Percentiles rank a stretch among this genome's conserved stretches.
These are phyloP conservation scores for Lipomyces japonicus DNA, from an alignment of 805 yeast species.

Conservation along the genomic window DNA sequence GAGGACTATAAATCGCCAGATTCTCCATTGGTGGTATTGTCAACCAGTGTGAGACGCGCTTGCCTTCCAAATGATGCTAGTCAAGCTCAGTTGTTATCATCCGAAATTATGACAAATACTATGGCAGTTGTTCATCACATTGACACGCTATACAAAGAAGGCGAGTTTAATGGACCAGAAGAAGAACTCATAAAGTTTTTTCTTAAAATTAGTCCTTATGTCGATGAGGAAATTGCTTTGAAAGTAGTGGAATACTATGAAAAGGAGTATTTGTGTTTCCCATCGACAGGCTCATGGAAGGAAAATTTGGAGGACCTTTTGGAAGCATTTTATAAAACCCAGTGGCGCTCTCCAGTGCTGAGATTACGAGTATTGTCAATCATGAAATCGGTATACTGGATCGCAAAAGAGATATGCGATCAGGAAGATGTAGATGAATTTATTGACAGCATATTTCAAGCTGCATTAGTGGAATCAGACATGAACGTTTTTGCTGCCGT, in stretches of 20 bases:
- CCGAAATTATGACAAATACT: constrained; percentile 13
- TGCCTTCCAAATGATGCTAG: constrained; percentile 29
- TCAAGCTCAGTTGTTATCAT: too few species aligned
- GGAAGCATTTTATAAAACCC: constrained; percentile 43
- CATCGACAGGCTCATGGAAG: constrained; percentile 51
- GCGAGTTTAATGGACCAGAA: constrained; percentile 43
- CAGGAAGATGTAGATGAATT: constrained; percentile 37
- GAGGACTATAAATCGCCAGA: constrained; percentile 36
- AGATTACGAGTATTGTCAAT: constrained; percentile 32
- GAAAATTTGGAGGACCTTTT: constrained; percentile 46
- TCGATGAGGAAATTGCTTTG: constrained; percentile 42
- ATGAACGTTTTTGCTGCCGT: constrained; percentile 36
- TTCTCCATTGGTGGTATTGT: constrained; percentile 45
- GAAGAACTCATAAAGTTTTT: constrained; percentile 45
- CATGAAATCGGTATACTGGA: constrained; percentile 40
- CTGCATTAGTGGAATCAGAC: constrained; percentile 33
- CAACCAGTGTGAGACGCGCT: constrained; percentile 2
- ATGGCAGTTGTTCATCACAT: constrained; percentile 34
- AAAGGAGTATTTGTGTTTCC: constrained; percentile 52
- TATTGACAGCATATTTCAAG: constrained; percentile 38
- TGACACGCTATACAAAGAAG: constrained; percentile 38
- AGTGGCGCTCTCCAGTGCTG: constrained; percentile 28
- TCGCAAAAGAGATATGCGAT: constrained; percentile 39
- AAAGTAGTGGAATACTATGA: constrained; percentile 49
- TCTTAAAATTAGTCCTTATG: constrained; percentile 38